phyloP scores from a whole-genome alignment of 139 green algal species.

The Microglena sp. region DNA sequence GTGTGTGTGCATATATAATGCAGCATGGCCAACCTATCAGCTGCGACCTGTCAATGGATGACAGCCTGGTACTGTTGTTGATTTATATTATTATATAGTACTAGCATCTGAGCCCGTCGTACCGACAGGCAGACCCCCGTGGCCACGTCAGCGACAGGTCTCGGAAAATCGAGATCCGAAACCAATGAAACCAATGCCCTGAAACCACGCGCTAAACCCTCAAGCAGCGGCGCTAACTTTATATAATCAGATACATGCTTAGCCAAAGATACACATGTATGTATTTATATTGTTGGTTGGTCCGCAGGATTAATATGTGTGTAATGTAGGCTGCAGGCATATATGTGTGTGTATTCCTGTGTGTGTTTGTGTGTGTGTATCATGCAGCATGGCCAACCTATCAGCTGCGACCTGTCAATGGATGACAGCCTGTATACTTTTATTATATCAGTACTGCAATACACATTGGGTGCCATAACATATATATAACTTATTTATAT shows the following conservation, averaged over 20 bases:
- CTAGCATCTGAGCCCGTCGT: neutral
- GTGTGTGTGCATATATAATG: neutral
- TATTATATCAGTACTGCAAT: no score
- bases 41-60: no score
- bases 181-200: neutral
- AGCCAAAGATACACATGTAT: neutral
- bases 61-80: neutral
- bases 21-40: neutral
- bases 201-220: neutral
- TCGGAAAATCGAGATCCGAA: neutral
- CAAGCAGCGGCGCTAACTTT: neutral
- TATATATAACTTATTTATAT: no score
- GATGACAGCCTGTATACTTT: no score
- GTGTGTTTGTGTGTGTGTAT: slow-evolving; percentile 1
- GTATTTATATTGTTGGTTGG: neutral
- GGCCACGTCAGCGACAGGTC: neutral
- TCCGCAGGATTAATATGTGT: neutral
- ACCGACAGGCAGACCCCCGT: neutral
- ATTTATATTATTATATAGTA: neutral
- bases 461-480: no score
- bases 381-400: neutral
- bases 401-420: neutral
- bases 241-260: neutral
- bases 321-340: neutral
- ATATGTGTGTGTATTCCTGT: neutral